These are phyloP conservation scores for Boletus sp. DNA, from an alignment of 768 basidiomycete genomes.

Conservation along the genomic window DNA sequence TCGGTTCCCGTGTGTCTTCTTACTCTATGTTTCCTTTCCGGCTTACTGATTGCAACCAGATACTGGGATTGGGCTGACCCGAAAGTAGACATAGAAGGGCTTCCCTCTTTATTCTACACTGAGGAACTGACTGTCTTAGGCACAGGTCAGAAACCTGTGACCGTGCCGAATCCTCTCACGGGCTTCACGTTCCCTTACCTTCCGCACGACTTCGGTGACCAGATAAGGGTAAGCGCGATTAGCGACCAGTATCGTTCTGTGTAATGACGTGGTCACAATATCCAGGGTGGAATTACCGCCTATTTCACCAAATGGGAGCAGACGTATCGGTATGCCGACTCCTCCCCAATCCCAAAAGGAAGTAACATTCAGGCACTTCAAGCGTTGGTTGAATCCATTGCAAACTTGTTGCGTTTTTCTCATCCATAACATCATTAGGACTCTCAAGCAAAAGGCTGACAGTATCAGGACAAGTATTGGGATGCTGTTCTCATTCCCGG, in stretches of 20 bases:
- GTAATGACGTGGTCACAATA: background rate
- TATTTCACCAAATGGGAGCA: conserved; percentile 20
- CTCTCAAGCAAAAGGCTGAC: conserved; percentile 13
- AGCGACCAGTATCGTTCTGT: background rate
- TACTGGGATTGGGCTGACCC: conserved; percentile 32
- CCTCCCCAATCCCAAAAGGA: conserved; percentile 6
- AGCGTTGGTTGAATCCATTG: conserved; percentile 6
- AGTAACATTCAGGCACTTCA: conserved; percentile 14
- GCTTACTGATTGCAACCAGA: conserved; percentile 6
- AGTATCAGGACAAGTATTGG: conserved; percentile 17
- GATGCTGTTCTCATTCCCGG: conserved; percentile 18
- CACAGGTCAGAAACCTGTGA: conserved; percentile 1
- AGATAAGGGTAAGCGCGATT: conserved; percentile 2
- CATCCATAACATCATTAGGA: conserved; percentile 2
- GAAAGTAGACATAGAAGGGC: conserved; percentile 13
- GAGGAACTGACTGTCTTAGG: conserved; percentile 10
- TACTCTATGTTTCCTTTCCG: background rate
- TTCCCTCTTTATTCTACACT: conserved; percentile 20
- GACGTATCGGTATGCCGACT: conserved; percentile 18
- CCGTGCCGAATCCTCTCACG: conserved; percentile 19
- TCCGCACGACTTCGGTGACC: conserved; percentile 20
- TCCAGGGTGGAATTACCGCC: conserved; percentile 10
- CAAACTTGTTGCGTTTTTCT: background rate
- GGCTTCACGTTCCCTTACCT: conserved; percentile 15
- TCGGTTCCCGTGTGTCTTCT: conserved; percentile 26